Percentiles rank a stretch among this genome's conserved stretches.
Conservation (phyloP, 805 yeast species). For the Sugiyamaella chiloensis region DNA sequence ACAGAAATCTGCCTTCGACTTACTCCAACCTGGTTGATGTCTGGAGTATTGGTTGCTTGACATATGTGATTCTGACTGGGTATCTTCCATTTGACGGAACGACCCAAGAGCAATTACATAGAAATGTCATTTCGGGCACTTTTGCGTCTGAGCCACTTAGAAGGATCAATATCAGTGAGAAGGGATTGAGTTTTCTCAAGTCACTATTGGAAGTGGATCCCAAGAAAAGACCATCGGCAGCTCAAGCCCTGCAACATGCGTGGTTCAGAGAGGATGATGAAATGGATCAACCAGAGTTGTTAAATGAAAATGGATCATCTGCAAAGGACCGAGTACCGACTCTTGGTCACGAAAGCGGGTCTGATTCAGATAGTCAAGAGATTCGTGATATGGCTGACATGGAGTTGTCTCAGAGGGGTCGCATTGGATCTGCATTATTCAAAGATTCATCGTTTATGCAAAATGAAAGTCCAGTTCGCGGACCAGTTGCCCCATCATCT, state of each 20-base stretch:
- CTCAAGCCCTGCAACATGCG: constrained; percentile 69
- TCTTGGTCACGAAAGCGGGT: constrained; percentile 14
- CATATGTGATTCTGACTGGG: constrained; percentile 87
- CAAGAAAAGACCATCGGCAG: constrained; percentile 64
- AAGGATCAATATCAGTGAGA: constrained; percentile 60
- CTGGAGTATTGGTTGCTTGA: constrained; percentile 96
- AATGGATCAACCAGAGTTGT: constrained; percentile 16
- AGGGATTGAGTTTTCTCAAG: constrained; percentile 70
- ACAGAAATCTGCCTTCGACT: constrained; percentile 24
- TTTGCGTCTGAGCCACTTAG: constrained; percentile 53
- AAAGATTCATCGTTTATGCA: constrained; percentile 1
- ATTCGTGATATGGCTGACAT: constrained; percentile 28
- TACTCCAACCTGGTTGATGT: constrained; percentile 91
- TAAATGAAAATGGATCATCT: not conserved
- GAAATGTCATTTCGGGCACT: constrained; percentile 71
- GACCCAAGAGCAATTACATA: constrained; percentile 81
- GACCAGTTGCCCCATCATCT: constrained; percentile 4
- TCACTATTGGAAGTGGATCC: constrained; percentile 77
- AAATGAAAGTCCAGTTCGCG: constrained; percentile 1
- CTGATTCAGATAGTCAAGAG: constrained; percentile 23
- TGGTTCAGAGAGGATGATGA: constrained; percentile 57
- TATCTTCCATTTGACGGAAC: constrained; percentile 93
- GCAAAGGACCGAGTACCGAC: not conserved
- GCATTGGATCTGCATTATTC: constrained; percentile 1
- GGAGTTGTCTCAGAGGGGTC: constrained; percentile 18